Conservation (phyloP, 1,284 basidiomycete genomes). For the Trichosporon sp. region DNA sequence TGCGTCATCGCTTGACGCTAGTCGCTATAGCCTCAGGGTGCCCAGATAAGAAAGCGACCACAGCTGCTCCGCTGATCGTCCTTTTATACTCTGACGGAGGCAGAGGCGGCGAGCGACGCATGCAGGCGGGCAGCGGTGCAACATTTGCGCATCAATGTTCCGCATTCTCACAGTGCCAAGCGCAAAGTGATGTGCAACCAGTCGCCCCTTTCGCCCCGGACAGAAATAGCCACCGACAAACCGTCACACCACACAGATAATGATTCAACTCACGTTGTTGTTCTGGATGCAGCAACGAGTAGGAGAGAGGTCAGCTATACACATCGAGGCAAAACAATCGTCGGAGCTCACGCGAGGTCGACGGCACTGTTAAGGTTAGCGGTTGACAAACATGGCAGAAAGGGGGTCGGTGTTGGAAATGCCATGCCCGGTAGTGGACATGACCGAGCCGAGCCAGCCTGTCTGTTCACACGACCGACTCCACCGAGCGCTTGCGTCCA, state of each 20-base stretch:
- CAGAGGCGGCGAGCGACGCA: background rate
- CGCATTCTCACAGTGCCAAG: background rate
- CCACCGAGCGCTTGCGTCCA: background rate
- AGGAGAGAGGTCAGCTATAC: background rate
- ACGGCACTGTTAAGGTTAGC: constrained; percentile 31
- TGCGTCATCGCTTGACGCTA: constrained; percentile 1
- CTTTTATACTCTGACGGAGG: background rate
- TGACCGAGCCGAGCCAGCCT: background rate
- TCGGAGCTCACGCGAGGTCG: constrained; percentile 40
- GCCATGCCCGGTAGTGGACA: background rate
- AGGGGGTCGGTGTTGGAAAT: background rate
- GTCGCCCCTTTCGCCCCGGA: background rate
- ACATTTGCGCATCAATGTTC: background rate
- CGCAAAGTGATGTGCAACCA: background rate
- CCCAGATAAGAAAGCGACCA: too few relatives aligned
- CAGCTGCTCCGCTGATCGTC: background rate
- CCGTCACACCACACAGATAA: background rate
- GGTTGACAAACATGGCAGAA: background rate
- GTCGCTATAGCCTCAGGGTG: background rate
- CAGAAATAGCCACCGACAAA: background rate
- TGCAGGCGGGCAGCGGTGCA: too few relatives aligned
- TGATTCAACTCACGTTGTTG: constrained; percentile 30
- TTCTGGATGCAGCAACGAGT: constrained; percentile 19
- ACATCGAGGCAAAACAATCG: background rate
- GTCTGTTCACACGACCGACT: background rate